Conservation (phyloP, 176 grass and related monocot species). For the Elaeis guineensis region DNA sequence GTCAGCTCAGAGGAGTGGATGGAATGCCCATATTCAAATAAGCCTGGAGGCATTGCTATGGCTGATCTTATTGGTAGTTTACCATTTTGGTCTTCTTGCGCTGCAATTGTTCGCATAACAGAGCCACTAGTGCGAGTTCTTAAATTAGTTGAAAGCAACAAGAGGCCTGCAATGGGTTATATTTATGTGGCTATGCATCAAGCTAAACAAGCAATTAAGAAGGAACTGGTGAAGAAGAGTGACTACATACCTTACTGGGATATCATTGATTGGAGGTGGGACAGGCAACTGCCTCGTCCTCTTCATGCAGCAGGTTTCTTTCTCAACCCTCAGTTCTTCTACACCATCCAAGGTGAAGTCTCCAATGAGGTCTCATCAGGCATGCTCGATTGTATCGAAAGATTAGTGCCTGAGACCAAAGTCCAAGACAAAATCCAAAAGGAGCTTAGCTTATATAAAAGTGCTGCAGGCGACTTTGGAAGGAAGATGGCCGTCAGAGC, state of each 20-base stretch:
- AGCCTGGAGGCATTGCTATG: slow-evolving; percentile 46
- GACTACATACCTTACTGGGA: slow-evolving; percentile 66
- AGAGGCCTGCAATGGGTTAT: slow-evolving; percentile 82
- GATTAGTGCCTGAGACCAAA: slow-evolving; percentile 67
- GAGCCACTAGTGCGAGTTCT: slow-evolving; percentile 72
- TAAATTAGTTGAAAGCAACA: slow-evolving; percentile 60
- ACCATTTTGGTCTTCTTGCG: slow-evolving; percentile 66
- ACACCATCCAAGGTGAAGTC: slow-evolving; percentile 54
- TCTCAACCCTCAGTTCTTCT: slow-evolving; percentile 82
- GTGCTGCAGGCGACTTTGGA: slow-evolving; percentile 60
- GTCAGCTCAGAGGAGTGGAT: slow-evolving; percentile 68
- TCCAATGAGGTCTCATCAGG: slow-evolving; percentile 74
- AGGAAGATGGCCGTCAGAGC: slow-evolving; percentile 84
- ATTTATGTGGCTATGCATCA: slow-evolving; percentile 67
- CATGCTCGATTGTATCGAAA: slow-evolving; percentile 83
- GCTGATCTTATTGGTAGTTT: slow-evolving; percentile 49
- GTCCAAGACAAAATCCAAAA: slow-evolving; percentile 90
- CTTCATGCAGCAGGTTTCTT: slow-evolving; percentile 77
- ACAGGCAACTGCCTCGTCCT: slow-evolving; percentile 40
- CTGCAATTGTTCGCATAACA: slow-evolving; percentile 46
- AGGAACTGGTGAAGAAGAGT: slow-evolving; percentile 55
- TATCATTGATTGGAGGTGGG: slow-evolving; percentile 83
- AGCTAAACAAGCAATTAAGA: slow-evolving; percentile 70
- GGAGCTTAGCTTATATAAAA: slow-evolving; percentile 76
- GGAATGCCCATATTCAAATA: slow-evolving; percentile 43